These are phyloP conservation scores for Penicillium hesseltinei DNA, from an alignment of 2,329 filamentous ascomycete genomes.

Conservation along the genomic window DNA sequence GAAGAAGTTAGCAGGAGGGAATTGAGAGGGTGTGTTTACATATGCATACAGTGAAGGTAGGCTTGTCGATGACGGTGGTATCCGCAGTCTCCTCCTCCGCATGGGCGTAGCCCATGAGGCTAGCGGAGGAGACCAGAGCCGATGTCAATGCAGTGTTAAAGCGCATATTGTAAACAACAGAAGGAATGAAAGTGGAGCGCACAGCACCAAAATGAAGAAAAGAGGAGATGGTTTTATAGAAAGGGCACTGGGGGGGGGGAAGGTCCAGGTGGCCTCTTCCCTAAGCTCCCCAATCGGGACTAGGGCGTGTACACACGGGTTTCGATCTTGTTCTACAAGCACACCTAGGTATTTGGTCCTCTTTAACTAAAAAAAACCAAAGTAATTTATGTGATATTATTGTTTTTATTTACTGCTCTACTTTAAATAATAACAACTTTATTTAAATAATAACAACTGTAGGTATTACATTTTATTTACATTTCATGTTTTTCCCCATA, in stretches of 20 bases:
- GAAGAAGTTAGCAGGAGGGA: conserved; percentile 3
- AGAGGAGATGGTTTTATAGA: conserved; percentile 34
- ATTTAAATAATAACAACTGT: too few relatives aligned
- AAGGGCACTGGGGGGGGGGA: conserved; percentile 22
- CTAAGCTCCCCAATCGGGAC: conserved; percentile 25
- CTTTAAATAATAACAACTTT: too few relatives aligned
- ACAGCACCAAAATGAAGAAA: conserved; percentile 17
- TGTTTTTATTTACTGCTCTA: too few relatives aligned
- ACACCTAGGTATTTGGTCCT: too few relatives aligned
- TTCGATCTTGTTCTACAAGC: conserved; percentile 10
- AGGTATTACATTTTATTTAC: too few relatives aligned
- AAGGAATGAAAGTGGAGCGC: conserved; percentile 15
- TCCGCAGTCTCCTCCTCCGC: conserved; percentile 61
- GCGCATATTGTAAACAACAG: conserved; percentile 64
- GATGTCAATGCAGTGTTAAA: conserved; percentile 75
- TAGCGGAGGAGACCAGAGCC: conserved; percentile 66
- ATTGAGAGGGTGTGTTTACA: conserved; percentile 7
- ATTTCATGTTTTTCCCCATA: too few relatives aligned
- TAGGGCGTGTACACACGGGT: conserved; percentile 16
- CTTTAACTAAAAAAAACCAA: too few relatives aligned
- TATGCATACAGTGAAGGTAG: conserved; percentile 78
- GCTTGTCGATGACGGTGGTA: conserved; percentile 63
- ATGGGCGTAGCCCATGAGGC: conserved; percentile 64
- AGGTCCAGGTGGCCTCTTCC: conserved; percentile 48
- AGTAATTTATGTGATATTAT: too few relatives aligned